Percentiles rank a stretch among this genome's conserved stretches.
Conservation (phyloP, 1,284 basidiomycete genomes). For the Omphalotus olearius region DNA sequence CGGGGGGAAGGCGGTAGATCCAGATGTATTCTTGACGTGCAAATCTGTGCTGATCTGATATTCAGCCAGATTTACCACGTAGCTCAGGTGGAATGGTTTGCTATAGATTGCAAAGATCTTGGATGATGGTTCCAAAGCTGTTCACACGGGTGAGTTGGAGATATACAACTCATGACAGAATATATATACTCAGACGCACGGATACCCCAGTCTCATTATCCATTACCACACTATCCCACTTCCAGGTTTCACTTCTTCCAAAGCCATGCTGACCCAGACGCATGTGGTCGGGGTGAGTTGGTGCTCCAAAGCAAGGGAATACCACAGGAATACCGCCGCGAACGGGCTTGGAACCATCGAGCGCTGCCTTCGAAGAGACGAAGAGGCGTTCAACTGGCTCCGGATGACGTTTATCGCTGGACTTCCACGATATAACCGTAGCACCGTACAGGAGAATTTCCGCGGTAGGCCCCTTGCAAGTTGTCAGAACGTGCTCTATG, state of each 20-base stretch:
- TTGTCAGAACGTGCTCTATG: neutral
- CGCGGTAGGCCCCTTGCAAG: constrained; percentile 58
- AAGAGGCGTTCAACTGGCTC: constrained; percentile 67
- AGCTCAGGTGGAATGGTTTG: constrained; percentile 64
- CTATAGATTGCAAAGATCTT: constrained; percentile 56
- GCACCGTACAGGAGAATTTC: constrained; percentile 80
- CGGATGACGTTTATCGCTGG: constrained; percentile 31
- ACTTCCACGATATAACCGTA: constrained; percentile 77
- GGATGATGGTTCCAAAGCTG: constrained; percentile 61
- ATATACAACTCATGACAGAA: too few species aligned
- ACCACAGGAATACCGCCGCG: constrained; percentile 84
- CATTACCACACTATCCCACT: constrained; percentile 57
- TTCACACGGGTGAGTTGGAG: neutral
- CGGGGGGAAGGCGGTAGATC: constrained; percentile 28
- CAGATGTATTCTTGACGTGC: constrained; percentile 69
- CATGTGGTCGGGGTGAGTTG: constrained; percentile 67
- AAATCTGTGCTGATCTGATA: constrained; percentile 77
- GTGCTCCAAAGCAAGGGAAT: constrained; percentile 84
- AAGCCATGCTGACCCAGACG: constrained; percentile 82
- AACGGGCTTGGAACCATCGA: constrained; percentile 68
- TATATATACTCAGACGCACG: constrained; percentile 19
- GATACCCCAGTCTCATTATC: constrained; percentile 72
- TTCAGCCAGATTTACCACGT: constrained; percentile 74
- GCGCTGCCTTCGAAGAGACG: constrained; percentile 66
- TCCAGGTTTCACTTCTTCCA: constrained; percentile 73